Evolutionary conservation across 352 stramenopile genomes (phyloP).

Genomic region (Pythium grandisporangium): DNA sequence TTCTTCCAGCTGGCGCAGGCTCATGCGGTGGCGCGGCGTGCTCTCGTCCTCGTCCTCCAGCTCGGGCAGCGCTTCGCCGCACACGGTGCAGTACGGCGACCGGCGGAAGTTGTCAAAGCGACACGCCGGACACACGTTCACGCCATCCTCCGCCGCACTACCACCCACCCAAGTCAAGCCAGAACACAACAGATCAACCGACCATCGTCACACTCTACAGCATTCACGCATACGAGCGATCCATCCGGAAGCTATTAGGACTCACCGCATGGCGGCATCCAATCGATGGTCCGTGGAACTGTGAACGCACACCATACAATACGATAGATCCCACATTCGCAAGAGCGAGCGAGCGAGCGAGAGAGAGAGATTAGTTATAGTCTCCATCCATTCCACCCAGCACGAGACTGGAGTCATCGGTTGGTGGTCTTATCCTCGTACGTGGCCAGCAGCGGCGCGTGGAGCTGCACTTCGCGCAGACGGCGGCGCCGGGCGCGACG

Average conservation of each 20-base stretch:
- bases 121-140: conserved; percentile 21
- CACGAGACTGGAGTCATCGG: neutral
- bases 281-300: conserved; percentile 17
- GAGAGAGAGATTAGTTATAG: too few species aligned
- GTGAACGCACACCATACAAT: too few species aligned
- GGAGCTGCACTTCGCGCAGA: conserved; percentile 6
- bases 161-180: too few species aligned
- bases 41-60: conserved; percentile 12
- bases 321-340: neutral
- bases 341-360: neutral
- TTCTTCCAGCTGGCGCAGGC: too few species aligned
- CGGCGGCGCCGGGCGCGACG: conserved; percentile 6
- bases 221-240: too few species aligned
- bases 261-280: conserved; percentile 18
- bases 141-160: conserved; percentile 28
- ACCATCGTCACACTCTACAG: too few species aligned
- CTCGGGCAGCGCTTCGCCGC: conserved; percentile 13
- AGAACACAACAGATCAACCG: too few species aligned
- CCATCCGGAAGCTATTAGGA: too few species aligned
- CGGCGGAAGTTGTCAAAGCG: conserved; percentile 38
- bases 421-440: conserved; percentile 1
- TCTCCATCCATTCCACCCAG: too few species aligned
- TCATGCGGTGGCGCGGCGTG: conserved; percentile 6
- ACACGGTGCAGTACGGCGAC: conserved; percentile 27
- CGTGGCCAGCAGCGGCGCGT: conserved; percentile 13